Base-by-base conservation (phyloP, 2,329 filamentous ascomycete species). In the Sporothrix brunneoviolacea region DNA sequence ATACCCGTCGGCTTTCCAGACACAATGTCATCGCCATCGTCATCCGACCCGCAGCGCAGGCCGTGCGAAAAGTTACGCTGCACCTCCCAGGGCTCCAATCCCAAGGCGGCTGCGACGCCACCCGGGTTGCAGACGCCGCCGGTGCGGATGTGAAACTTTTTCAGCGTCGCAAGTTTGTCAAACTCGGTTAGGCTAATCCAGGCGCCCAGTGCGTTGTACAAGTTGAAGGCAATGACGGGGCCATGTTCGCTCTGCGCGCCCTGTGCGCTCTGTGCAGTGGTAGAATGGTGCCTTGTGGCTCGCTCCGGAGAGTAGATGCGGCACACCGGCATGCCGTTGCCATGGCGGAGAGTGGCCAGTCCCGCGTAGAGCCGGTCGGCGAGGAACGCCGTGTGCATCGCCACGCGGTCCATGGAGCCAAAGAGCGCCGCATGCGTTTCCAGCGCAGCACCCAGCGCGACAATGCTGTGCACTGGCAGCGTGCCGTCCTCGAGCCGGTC, bases 81-180 rank as follows among this genome's bases (percentile, higher is more conserved):
- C 76, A 96, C 84, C 62, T 97, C 90, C 79, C 84, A 86, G 0
- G 88, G 82, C 41, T 83, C 77, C 47, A 96, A 74, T 2, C 73
- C 72, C n/a, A 97, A 75, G 18, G 82, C 80, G 1, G 76, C 74
- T 13, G 90, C 85, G 52, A 95, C 79, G 1, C 90, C 90, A 9
- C 91, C 93, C 1, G 93, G 91, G 60, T 95, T 96, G 68, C 93
- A 98, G 1, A 96, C 73, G 0, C 89, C 86, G 5, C 93, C 93
- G 1, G 89, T 95, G 33, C 93, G 81, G 16, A 97, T 70, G 60
- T 96, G 88, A 37, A 97, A 86, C 43, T 81, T 79, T 57, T 85
- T 88, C 18, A 95, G 72, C 3, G 79, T 76, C 7, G 90, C 86
- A 19, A 96, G 72, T 64, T 91, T 95, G 63, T 97, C 91, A 16